Base-by-base conservation (phyloP, 306 rosid species). In the Glycine latifolia region DNA sequence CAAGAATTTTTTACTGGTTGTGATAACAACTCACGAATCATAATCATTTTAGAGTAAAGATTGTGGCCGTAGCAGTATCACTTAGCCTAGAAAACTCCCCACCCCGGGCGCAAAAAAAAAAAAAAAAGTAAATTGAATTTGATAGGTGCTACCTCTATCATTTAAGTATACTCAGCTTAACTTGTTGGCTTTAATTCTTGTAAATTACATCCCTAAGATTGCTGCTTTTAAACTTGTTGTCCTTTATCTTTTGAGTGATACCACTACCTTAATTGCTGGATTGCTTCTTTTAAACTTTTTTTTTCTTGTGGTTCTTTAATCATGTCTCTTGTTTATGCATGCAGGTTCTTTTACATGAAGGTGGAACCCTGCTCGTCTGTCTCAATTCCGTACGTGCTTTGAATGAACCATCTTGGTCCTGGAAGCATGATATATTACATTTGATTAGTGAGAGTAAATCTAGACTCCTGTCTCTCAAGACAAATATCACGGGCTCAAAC, bases 281-380 rank as follows among this genome's bases (percentile, higher is more conserved):
- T 67, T 67, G 26, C 52, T 67, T 66, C 49, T 7, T 14, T 63
- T 35, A 65, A 6, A 13, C 13, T 37, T 39, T 41, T 43, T 67
- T 3, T 53, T 37, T 37, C 41, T 37, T 50, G 26, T 3, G 50
- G 10, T 33, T 77, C 54, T 73, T 71, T 39, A n/a, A 35, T 70
- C 43, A 75, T 44, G 67, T 72, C 67, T 37, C 52, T 56, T 16
- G 12, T 74, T n/a, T 72, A 37, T 85, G 79, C 58, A 50, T 85
- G 85, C 90, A 95, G 98, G 99, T 95, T 73, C 99, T 93, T 70
- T 89, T 93, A 76, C 99, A 95, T 17, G 99, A 95, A 87, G 99
- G 97, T 10, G 99, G 99, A 76, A 93, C 99, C 50, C 92, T 95
- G 69, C 92, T 93, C 61, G 99, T 95, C 16, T 95, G 99, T 80